phyloP scores from a whole-genome alignment of 176 grass and related monocot genomes.

The Avena insularis region DNA sequence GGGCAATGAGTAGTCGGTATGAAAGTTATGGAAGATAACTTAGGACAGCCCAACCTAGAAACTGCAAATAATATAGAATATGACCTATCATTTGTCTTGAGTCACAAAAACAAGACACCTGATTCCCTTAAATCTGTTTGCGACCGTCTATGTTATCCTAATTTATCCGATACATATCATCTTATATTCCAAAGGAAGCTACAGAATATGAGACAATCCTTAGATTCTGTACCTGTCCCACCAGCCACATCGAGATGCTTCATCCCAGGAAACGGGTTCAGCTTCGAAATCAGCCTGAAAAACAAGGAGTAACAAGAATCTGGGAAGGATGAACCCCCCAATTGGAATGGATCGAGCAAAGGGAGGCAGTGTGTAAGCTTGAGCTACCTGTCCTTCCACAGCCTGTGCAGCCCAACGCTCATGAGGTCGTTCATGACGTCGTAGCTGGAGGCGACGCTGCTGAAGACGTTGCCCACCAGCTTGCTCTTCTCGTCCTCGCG shows the following conservation, averaged over 20 bases:
- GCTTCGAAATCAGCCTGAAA: constrained; percentile 70
- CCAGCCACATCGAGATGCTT: constrained; percentile 96
- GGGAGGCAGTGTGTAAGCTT: neutral
- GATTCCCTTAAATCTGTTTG: neutral
- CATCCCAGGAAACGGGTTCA: constrained; percentile 92
- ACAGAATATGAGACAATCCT: neutral
- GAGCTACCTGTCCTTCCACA: constrained; percentile 85
- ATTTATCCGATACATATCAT: neutral
- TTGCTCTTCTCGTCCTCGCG: constrained; percentile 83
- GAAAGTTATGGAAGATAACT: too few species aligned
- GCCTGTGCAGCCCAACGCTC: constrained; percentile 81
- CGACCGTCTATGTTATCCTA: neutral
- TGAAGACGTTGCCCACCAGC: constrained; percentile 92
- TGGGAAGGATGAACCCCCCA: neutral
- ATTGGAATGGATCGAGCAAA: neutral
- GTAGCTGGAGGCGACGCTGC: constrained; percentile 83
- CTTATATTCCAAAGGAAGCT: constrained; percentile 2
- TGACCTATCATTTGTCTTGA: neutral
- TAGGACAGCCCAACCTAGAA: too few species aligned
- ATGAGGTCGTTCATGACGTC: constrained; percentile 97
- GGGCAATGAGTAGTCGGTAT: too few species aligned
- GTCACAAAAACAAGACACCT: neutral
- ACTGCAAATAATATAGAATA: too few species aligned
- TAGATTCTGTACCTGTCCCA: constrained; percentile 63
- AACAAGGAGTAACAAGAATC: neutral